A percentile compares a stretch with the other conserved stretches of the same genome.
These are phyloP conservation scores for Tolypocladium guangdongense DNA, from an alignment of 2,329 filamentous ascomycete genomes.

Conservation along the genomic window DNA sequence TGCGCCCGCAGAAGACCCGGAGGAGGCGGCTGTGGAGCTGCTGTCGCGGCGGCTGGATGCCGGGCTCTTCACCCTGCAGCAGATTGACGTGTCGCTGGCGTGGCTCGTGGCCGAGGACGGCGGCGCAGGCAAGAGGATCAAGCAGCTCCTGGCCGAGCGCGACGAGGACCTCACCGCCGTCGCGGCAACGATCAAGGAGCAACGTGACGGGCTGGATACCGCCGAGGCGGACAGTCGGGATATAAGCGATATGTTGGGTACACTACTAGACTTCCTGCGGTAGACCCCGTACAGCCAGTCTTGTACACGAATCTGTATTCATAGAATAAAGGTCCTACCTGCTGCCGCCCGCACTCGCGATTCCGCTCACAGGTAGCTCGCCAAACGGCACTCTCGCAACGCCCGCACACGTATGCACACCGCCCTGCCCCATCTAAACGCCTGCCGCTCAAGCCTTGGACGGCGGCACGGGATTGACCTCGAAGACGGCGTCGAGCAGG, in stretches of 20 bases:
- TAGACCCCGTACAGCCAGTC: conserved; percentile 8
- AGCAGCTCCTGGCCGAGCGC: conserved; percentile 51
- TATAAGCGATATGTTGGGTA: conserved; percentile 41
- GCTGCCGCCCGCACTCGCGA: neutral
- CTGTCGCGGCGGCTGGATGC: conserved; percentile 68
- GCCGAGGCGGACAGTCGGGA: conserved; percentile 49
- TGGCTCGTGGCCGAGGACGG: conserved; percentile 88
- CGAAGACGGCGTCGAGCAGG: conserved; percentile 73
- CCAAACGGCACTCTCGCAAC: neutral
- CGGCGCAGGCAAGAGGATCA: conserved; percentile 57
- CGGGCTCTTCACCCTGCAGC: conserved; percentile 74
- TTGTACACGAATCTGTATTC: neutral
- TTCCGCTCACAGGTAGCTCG: neutral
- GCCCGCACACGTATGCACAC: neutral
- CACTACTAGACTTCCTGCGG: conserved; percentile 38
- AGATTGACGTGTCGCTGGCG: conserved; percentile 71
- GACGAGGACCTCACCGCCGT: conserved; percentile 56
- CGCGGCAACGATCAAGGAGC: conserved; percentile 54
- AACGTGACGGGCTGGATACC: conserved; percentile 40
- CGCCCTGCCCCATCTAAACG: neutral
- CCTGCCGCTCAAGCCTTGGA: conserved; percentile 12
- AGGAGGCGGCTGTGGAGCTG: conserved; percentile 58
- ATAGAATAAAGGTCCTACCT: neutral
- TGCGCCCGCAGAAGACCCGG: conserved; percentile 13
- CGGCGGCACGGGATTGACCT: conserved; percentile 60